These are phyloP conservation scores for Kwoniella botswanensis DNA, from an alignment of 768 basidiomycete genomes.

Conservation along the genomic window DNA sequence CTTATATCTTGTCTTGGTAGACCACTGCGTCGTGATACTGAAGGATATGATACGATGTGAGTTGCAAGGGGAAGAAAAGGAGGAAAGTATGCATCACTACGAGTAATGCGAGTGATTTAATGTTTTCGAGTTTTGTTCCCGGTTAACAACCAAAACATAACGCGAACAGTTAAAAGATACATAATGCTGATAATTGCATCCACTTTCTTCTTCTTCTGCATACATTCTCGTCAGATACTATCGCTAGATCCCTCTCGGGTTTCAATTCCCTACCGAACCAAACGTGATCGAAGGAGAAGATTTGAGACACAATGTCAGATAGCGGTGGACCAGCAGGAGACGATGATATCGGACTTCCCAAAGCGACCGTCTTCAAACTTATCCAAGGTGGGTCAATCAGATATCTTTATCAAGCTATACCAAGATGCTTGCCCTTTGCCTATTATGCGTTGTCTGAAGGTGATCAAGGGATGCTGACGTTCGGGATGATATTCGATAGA, in stretches of 20 bases:
- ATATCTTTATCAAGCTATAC: background rate
- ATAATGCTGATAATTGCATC: background rate
- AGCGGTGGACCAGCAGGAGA: conserved; percentile 73
- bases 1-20: background rate
- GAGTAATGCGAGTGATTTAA: background rate
- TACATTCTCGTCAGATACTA: background rate
- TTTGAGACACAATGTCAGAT: conserved; percentile 73
- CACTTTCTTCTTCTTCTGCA: background rate
- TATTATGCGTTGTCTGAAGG: too few relatives aligned
- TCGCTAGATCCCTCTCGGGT: background rate
- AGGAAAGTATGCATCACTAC: background rate
- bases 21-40: too few relatives aligned
- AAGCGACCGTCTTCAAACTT: conserved; percentile 97
- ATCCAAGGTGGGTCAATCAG: conserved; percentile 71
- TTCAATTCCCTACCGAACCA: background rate
- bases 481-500: conserved; percentile 63
- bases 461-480: background rate
- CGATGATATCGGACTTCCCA: conserved; percentile 92
- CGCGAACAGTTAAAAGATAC: background rate
- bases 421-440: background rate
- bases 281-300: too few relatives aligned
- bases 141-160: conserved; percentile 1
- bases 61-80: background rate
- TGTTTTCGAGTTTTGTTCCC: background rate
- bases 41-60: background rate